These are phyloP conservation scores for Elsinoe batatas DNA, from an alignment of 2,329 filamentous ascomycete species.

Conservation along the genomic window DNA sequence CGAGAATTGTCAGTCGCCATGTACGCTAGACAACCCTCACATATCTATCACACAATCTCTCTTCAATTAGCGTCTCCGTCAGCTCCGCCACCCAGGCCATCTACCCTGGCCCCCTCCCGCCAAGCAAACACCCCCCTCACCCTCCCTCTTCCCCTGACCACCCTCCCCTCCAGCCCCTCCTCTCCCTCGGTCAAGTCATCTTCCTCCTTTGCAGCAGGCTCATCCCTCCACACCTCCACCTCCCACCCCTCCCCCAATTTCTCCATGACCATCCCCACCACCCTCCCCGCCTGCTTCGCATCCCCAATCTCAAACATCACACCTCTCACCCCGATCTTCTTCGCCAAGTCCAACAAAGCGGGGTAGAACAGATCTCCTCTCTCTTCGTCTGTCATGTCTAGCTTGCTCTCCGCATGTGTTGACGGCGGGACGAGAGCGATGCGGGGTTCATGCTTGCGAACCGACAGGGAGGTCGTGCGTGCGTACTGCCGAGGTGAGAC, in stretches of 20 bases:
- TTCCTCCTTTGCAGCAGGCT: slow-evolving; percentile 38
- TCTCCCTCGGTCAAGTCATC: slow-evolving; percentile 1
- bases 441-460: slow-evolving; percentile 71
- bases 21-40: too few species aligned
- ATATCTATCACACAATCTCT: too few species aligned
- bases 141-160: slow-evolving; percentile 1
- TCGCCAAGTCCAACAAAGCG: slow-evolving; percentile 49
- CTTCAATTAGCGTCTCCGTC: too few species aligned
- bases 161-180: neutral
- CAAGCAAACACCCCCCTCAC: neutral
- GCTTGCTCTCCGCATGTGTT: neutral
- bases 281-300: slow-evolving; percentile 54
- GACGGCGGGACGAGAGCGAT: slow-evolving; percentile 61
- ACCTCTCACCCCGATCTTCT: slow-evolving; percentile 38
- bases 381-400: slow-evolving; percentile 19
- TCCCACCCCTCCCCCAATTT: slow-evolving; percentile 24
- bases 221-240: slow-evolving; percentile 65
- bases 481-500: slow-evolving; percentile 58
- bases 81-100: too few species aligned
- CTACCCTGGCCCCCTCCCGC: too few species aligned
- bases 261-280: slow-evolving; percentile 43
- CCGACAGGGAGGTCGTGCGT: slow-evolving; percentile 57
- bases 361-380: slow-evolving; percentile 56
- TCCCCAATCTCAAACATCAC: slow-evolving; percentile 65
- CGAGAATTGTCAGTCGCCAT: too few species aligned